Conservation (phyloP, 2,329 filamentous ascomycete species). For the Exophiala sp. region DNA sequence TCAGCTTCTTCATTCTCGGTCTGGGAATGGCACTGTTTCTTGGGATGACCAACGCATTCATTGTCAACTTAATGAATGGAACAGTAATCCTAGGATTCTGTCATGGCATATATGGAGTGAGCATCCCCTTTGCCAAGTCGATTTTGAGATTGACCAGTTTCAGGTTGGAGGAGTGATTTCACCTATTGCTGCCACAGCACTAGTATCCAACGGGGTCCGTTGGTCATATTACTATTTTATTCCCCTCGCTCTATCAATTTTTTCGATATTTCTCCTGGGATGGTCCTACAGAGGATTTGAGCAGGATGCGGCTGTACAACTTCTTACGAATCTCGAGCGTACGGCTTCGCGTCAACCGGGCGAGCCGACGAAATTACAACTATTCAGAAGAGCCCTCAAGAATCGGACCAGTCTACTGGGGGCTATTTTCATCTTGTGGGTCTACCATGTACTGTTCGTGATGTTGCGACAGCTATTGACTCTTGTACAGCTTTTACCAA, state of each 20-base stretch:
- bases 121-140: neutral
- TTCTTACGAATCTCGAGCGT: constrained; percentile 42
- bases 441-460: neutral
- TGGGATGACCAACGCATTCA: constrained; percentile 56
- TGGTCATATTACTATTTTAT: constrained; percentile 76
- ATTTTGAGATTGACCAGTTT: constrained; percentile 2
- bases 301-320: constrained; percentile 50
- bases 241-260: constrained; percentile 55
- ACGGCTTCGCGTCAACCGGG: constrained; percentile 40
- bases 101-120: constrained; percentile 45
- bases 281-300: constrained; percentile 72
- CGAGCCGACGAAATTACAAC: constrained; percentile 30
- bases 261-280: constrained; percentile 56
- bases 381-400: constrained; percentile 49
- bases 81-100: constrained; percentile 46
- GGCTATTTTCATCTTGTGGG: constrained; percentile 70
- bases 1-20: constrained; percentile 66
- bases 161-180: constrained; percentile 58
- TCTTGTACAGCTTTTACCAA: constrained; percentile 60
- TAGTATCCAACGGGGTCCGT: constrained; percentile 58
- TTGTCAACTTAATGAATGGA: constrained; percentile 51
- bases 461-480: neutral
- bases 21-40: constrained; percentile 51
- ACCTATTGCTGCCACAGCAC: constrained; percentile 69
- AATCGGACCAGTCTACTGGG: constrained; percentile 66